phyloP scores from a whole-genome alignment of 345 rosid species.

The Hibiscus trionum region DNA sequence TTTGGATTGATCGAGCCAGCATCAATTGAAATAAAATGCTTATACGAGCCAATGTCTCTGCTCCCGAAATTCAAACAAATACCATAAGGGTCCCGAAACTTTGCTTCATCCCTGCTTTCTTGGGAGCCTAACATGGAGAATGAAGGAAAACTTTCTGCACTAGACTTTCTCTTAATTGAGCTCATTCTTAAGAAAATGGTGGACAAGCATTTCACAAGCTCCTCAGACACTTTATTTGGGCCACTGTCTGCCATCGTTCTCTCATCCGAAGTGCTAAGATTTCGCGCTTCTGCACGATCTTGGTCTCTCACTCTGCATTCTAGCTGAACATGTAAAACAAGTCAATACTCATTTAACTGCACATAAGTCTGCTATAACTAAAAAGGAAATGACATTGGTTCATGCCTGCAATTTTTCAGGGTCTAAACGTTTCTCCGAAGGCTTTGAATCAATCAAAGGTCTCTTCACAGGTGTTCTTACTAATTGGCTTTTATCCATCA shows the following conservation, averaged over 20 bases:
- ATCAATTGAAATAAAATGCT: constrained; percentile 38
- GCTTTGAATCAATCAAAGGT: constrained; percentile 23
- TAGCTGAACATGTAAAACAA: constrained; percentile 22
- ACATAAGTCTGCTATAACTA: background rate
- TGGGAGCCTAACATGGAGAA: constrained; percentile 19
- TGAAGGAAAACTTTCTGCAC: constrained; percentile 23
- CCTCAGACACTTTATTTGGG: constrained; percentile 67
- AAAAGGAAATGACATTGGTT: background rate
- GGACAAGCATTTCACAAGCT: constrained; percentile 53
- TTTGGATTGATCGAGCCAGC: constrained; percentile 39
- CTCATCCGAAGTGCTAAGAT: constrained; percentile 20
- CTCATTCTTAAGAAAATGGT: constrained; percentile 59
- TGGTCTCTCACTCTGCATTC: constrained; percentile 27
- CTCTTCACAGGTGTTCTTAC: constrained; percentile 22
- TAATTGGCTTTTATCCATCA: background rate
- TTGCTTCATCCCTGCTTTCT: constrained; percentile 25
- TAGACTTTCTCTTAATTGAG: constrained; percentile 29
- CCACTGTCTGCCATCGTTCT: constrained; percentile 15
- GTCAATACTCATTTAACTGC: constrained; percentile 9
- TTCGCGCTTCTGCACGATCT: constrained; percentile 37
- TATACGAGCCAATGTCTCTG: constrained; percentile 63
- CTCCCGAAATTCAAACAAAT: constrained; percentile 35
- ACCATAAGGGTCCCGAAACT: constrained; percentile 47
- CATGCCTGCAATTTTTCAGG: constrained; percentile 38
- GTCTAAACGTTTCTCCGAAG: constrained; percentile 34